phyloP scores from a whole-genome alignment of 1,284 basidiomycete genomes.

The Puccinia hordei region DNA sequence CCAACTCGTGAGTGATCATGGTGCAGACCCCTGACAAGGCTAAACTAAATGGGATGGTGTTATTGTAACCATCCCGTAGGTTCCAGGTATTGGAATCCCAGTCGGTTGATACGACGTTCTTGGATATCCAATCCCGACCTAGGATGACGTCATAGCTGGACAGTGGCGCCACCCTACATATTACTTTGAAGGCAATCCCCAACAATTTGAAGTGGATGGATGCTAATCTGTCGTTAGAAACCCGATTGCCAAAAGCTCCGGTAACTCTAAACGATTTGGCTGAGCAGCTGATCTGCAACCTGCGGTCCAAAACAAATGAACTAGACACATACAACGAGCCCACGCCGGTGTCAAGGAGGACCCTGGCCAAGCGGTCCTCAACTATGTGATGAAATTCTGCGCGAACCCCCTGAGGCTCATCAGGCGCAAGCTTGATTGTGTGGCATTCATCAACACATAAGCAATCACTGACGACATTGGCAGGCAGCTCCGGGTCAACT shows the following conservation, averaged over 20 bases:
- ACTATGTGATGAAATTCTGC: not conserved
- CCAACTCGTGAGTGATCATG: not conserved
- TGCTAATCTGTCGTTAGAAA: not conserved
- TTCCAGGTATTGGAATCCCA: not conserved
- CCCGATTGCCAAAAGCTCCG: not conserved
- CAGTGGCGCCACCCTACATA: not conserved
- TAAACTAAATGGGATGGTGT: not conserved
- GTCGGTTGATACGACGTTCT: not conserved
- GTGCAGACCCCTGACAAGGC: not conserved
- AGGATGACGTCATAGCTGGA: slow-evolving; percentile 16
- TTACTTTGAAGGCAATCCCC: not conserved
- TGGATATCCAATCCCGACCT: slow-evolving; percentile 11
- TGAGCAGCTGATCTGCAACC: not conserved
- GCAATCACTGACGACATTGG: not conserved
- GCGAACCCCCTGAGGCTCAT: not conserved
- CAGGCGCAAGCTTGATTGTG: not conserved
- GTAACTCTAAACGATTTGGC: not conserved
- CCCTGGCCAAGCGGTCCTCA: slow-evolving; percentile 13
- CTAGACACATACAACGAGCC: not conserved
- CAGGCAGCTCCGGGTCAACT: too few relatives aligned
- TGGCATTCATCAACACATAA: not conserved
- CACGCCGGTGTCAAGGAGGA: slow-evolving; percentile 30
- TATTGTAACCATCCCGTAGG: not conserved
- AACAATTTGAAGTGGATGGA: not conserved
- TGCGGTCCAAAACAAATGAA: not conserved